Percentiles rank a stretch among this genome's conserved stretches.
These are phyloP conservation scores for Striga asiatica DNA, from an alignment of 257 asterid genomes.

Conservation along the genomic window DNA sequence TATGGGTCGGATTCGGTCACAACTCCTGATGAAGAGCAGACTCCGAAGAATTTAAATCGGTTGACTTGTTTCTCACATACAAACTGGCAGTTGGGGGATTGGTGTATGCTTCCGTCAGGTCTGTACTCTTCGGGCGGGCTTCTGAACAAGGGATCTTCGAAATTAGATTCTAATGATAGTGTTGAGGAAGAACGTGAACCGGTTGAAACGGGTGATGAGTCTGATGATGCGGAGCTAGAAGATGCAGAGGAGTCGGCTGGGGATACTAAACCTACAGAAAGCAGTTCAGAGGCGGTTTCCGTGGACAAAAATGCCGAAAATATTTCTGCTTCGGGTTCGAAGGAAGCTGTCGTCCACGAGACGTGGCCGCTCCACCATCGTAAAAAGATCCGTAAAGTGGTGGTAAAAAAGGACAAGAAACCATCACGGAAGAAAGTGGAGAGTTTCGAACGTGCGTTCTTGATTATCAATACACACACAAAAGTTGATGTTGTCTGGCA, in stretches of 20 bases:
- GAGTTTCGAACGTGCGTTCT: slow-evolving; percentile 71
- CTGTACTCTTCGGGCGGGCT: slow-evolving; percentile 19
- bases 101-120: slow-evolving; percentile 76
- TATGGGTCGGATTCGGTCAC: slow-evolving; percentile 74
- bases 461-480: slow-evolving; percentile 60
- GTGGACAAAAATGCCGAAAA: slow-evolving; percentile 25
- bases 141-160: slow-evolving; percentile 36
- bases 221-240: slow-evolving; percentile 59
- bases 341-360: slow-evolving; percentile 47
- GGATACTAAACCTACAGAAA: slow-evolving; percentile 26
- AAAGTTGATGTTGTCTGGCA: slow-evolving; percentile 90
- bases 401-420: slow-evolving; percentile 72
- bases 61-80: slow-evolving; percentile 88
- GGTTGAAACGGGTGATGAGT: slow-evolving; percentile 50
- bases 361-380: slow-evolving; percentile 78
- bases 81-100: slow-evolving; percentile 94
- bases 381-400: slow-evolving; percentile 79
- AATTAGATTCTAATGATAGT: slow-evolving; percentile 34
- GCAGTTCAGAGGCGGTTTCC: slow-evolving; percentile 31
- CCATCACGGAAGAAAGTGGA: slow-evolving; percentile 76
- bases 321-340: slow-evolving; percentile 37
- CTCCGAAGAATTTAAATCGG: slow-evolving; percentile 69
- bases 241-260: slow-evolving; percentile 34
- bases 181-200: slow-evolving; percentile 53
- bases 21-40: slow-evolving; percentile 85